Evolutionary conservation across 768 basidiomycete species (phyloP), one percentile per base, ranked within the genome.

Genomic region (Boletus tylopilopsis): DNA sequence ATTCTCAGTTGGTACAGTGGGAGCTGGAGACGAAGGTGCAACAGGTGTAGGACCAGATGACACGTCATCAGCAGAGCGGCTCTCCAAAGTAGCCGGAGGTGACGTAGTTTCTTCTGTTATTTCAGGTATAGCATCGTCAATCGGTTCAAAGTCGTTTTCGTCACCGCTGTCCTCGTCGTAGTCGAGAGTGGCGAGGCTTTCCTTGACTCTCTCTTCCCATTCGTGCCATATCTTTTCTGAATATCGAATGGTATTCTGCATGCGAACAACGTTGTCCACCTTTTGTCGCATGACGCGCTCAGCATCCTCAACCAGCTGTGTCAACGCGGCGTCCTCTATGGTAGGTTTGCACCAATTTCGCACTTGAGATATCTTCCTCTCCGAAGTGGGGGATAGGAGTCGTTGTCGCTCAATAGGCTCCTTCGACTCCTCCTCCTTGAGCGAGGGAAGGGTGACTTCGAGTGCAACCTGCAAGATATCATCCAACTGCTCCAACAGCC

Each of bases 181-280:
- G 16, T 82, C 79, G 23, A 75, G 70, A 29, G 72, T 71, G 4
- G 77, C 78, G 29, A 94, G 68, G 35, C 76, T 78, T 58, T 81
- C 78, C 52, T 83, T 86, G 13, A 96, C 86, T 58, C 81, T 84
- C 61, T 90, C 87, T 69, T 97, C 88, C 94, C 95, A 98, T 70
- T 98, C 96, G 60, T 87, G 87, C 73, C 95, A 85, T 25, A 96
- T 90, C 72, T 94, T 95, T 74, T 98, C 96, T 34, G 93, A 85
- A 68, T 98, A 98, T 46, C 90, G 78, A 58, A 99, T 94, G 18
- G 94, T 97, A 63, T 95, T 96, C 69, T 95, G 91, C 84, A 99
- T 84, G 33, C 96, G 84, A 54, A 92, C 88, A 42, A 97, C 90
- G 57, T 87, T 93, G 67, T 94, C 94, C 55, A 94, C 81, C 76